These are phyloP conservation scores for Cladophialophora exuberans DNA, from an alignment of 2,329 filamentous ascomycete genomes.

Conservation along the genomic window DNA sequence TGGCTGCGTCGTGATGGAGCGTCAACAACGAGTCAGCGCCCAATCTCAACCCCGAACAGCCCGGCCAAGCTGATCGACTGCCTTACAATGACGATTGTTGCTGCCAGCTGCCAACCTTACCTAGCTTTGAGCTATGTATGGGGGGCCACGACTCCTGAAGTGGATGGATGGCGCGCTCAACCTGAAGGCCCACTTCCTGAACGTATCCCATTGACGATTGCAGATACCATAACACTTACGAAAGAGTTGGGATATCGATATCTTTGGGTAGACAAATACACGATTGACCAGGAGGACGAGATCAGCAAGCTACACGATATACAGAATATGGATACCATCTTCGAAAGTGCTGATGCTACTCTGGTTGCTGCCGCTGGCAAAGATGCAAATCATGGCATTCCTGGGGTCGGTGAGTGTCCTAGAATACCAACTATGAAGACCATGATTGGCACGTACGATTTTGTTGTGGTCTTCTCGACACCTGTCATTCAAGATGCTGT, in stretches of 20 bases:
- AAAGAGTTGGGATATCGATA: conserved; percentile 47
- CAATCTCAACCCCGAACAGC: background rate
- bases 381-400: conserved; percentile 45
- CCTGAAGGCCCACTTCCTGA: conserved; percentile 48
- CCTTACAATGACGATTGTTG: background rate
- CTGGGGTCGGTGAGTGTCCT: conserved; percentile 10
- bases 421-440: background rate
- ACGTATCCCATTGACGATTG: conserved; percentile 38
- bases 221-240: conserved; percentile 38
- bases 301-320: conserved; percentile 46
- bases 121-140: conserved; percentile 53
- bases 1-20: background rate
- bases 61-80: conserved; percentile 5
- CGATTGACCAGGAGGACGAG: conserved; percentile 48
- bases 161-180: background rate
- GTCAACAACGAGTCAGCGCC: background rate
- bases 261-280: conserved; percentile 50
- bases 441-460: background rate
- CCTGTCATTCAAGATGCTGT: background rate
- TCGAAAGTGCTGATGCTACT: conserved; percentile 52
- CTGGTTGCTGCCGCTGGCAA: conserved; percentile 44
- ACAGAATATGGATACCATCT: conserved; percentile 52
- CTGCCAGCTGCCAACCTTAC: conserved; percentile 34
- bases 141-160: conserved; percentile 34
- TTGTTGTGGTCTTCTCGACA: background rate